Base-by-base conservation (phyloP, 495 filamentous ascomycete species). In the Penicillium longicatenatum region DNA sequence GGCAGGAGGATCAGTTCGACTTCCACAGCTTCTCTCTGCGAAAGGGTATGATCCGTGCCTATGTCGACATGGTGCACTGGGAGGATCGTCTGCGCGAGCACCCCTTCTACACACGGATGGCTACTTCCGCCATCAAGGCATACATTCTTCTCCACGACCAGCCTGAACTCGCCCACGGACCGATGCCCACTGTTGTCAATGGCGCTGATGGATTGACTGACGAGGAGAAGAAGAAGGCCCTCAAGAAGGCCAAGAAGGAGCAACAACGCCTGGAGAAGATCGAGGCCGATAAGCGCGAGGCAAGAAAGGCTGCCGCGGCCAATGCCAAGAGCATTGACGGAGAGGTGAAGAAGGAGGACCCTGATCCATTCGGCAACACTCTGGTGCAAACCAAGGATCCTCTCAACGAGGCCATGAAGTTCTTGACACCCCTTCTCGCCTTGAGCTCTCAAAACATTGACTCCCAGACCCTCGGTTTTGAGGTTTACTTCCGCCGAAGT, bases 1-100 rank as follows among this genome's bases (percentile, higher is more conserved):
- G 94, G 94, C 87, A 95, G 61, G 94, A 99, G 62, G 94, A 99
- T 63, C 94, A 99, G 65, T 97, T 97, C 64, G 94, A 99, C 68
- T 99, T 99, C 80, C 94, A 99, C 76, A 90, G 85, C 71, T 99
- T 98, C 75, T 97, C 93, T 8, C 78, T 98, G 7, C 82, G 93
- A 10, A 98, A 98, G 73, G 94, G 95, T 6, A 93, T 96, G 79
- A 89, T 98, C 57, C 79, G 94, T 46, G 91, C 95, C 0, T 99
- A 99, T 66, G 79, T 98, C 19, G 92, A 97, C 59, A 96, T 98
- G 91, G 78, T 98, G 22, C 85, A 90, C 57, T 99, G 94, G 94
- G 93, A 98, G 65, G 93, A 99, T 63, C 81, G 83, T 53, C 73
- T 98, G 33, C 85, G 93, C 22, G 89, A 93, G 57, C 94, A 99